These are phyloP conservation scores for Solanum chacoense DNA, from an alignment of 305 asterid species.

Conservation along the genomic window DNA sequence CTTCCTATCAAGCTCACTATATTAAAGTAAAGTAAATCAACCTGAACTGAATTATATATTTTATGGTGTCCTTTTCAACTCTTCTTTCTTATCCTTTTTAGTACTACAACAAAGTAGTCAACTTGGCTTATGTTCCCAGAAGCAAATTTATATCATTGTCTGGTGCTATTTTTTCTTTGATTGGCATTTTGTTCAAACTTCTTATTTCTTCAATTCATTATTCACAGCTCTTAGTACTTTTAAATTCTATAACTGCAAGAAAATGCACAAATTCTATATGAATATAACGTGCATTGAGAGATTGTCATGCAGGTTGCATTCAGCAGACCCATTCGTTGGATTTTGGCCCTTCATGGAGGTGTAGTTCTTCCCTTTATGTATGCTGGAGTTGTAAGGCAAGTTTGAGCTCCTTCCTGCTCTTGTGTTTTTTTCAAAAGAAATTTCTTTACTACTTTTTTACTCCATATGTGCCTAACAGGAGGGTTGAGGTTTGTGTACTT, in stretches of 20 bases:
- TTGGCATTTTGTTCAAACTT: not conserved
- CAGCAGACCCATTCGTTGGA: constrained; percentile 98
- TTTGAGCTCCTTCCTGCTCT: not conserved
- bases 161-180: not conserved
- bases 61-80: not conserved
- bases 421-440: not conserved
- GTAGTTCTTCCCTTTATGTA: constrained; percentile 62
- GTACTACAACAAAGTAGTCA: not conserved
- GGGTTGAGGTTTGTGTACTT: not conserved
- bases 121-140: not conserved
- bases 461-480: not conserved
- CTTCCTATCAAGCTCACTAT: not conserved
- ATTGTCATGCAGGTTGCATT: constrained; percentile 48
- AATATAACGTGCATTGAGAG: not conserved
- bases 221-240: not conserved
- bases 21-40: not conserved
- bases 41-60: not conserved
- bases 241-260: not conserved
- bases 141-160: not conserved
- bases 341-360: constrained; percentile 86
- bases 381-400: constrained; percentile 78
- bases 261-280: not conserved
- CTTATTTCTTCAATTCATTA: not conserved
- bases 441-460: not conserved
- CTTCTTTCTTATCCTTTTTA: not conserved